These are phyloP conservation scores for Rhizopogon vesiculosus DNA, from an alignment of 768 basidiomycete species.

Conservation along the genomic window DNA sequence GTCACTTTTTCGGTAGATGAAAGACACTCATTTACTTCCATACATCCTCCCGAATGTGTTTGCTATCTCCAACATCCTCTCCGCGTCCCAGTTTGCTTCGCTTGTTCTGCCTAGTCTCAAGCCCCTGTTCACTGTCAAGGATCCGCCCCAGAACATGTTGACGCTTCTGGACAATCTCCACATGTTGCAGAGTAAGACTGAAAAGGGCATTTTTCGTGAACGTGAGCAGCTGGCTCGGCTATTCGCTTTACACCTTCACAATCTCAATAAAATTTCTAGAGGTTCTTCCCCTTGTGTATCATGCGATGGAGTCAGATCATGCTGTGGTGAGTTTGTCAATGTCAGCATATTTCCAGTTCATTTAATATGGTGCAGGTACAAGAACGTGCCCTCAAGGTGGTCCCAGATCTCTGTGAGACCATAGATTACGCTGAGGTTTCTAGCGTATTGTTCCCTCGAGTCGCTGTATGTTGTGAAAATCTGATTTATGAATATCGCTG, in stretches of 20 bases:
- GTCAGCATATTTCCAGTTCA: conserved; percentile 2
- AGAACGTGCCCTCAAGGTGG: conserved; percentile 79
- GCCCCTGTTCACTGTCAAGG: conserved; percentile 85
- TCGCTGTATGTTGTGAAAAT: conserved; percentile 60
- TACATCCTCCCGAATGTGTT: conserved; percentile 97
- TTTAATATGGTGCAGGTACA: conserved; percentile 60
- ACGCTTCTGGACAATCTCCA: conserved; percentile 86
- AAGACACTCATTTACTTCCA: conserved; percentile 88
- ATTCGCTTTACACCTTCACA: neutral
- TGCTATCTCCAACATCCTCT: conserved; percentile 73
- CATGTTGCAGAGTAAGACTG: conserved; percentile 86
- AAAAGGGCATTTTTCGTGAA: conserved; percentile 81
- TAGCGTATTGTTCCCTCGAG: conserved; percentile 82
- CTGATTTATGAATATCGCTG: neutral
- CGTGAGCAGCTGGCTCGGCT: conserved; percentile 44
- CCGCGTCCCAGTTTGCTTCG: conserved; percentile 74
- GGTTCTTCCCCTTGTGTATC: conserved; percentile 94
- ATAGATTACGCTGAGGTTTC: conserved; percentile 96
- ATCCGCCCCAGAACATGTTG: conserved; percentile 97
- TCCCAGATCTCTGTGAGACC: conserved; percentile 87
- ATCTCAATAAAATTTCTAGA: conserved; percentile 40
- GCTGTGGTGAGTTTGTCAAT: conserved; percentile 46
- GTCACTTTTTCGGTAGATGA: conserved; percentile 53
- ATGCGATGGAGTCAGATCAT: conserved; percentile 95
- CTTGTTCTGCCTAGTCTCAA: conserved; percentile 84